Conservation (phyloP, 352 stramenopile species). For the Blastocystis sp. region DNA sequence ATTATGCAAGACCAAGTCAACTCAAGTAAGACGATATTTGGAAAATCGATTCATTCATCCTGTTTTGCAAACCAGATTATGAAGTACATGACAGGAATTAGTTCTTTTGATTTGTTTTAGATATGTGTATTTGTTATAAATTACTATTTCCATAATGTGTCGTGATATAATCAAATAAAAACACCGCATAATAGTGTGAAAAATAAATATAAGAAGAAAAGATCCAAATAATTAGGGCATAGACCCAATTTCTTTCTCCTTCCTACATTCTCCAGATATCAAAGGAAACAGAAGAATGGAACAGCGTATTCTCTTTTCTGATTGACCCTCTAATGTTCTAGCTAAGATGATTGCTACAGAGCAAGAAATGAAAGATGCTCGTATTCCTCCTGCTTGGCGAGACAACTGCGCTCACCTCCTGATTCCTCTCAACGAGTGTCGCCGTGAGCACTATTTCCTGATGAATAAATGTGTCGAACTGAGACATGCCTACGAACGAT, state of each 20-base stretch:
- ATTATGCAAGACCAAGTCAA: conserved; percentile 38
- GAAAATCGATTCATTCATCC: not conserved
- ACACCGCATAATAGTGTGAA: too few species aligned
- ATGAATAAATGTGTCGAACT: conserved; percentile 90
- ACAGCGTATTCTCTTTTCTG: not conserved
- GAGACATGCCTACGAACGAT: conserved; percentile 95
- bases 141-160: not conserved
- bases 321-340: not conserved
- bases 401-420: conserved; percentile 89
- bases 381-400: conserved; percentile 84
- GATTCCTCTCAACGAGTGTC: conserved; percentile 88
- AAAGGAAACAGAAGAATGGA: not conserved
- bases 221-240: not conserved
- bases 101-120: conserved; percentile 25
- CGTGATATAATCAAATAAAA: too few species aligned
- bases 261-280: not conserved
- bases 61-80: conserved; percentile 57
- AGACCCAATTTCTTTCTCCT: not conserved
- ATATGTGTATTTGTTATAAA: not conserved
- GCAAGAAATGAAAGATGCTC: conserved; percentile 85
- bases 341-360: conserved; percentile 57
- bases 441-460: conserved; percentile 84
- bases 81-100: conserved; percentile 62
- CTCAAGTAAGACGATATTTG: not conserved
- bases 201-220: not conserved